Percentiles rank a stretch among this genome's conserved stretches.
Evolutionary conservation across 257 asterid genomes (phyloP).

Genomic region (Solanum corneliomulleri): DNA sequence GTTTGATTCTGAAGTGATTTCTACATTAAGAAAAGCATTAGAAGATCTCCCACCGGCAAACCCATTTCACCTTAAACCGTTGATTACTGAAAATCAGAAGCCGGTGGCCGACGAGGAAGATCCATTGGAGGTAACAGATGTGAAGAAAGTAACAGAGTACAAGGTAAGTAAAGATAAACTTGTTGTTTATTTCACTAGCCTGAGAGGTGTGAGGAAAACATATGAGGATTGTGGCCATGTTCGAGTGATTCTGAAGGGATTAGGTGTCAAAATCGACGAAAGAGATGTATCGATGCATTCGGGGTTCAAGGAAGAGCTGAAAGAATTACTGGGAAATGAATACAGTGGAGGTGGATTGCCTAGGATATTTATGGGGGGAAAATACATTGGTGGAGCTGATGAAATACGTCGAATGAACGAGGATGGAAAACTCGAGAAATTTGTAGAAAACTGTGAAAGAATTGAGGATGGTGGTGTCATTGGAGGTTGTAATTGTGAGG

Average conservation of each 20-base stretch:
- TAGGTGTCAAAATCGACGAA: conserved; percentile 69
- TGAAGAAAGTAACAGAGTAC: background rate
- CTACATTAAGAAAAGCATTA: conserved; percentile 51
- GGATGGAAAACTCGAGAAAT: conserved; percentile 63
- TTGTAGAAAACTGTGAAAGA: conserved; percentile 50
- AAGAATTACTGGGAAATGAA: conserved; percentile 47
- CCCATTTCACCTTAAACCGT: conserved; percentile 49
- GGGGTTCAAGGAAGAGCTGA: conserved; percentile 77
- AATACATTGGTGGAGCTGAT: conserved; percentile 69
- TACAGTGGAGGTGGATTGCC: conserved; percentile 43
- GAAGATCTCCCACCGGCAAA: conserved; percentile 81
- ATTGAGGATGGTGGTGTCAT: conserved; percentile 17
- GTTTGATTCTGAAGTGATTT: conserved; percentile 72
- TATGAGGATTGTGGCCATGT: conserved; percentile 93
- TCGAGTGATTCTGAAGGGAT: conserved; percentile 51
- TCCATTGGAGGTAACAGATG: conserved; percentile 8
- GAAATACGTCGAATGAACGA: conserved; percentile 67
- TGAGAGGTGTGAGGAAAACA: conserved; percentile 88
- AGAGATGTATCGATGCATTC: conserved; percentile 95
- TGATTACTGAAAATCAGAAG: conserved; percentile 3
- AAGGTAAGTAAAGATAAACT: conserved; percentile 28
- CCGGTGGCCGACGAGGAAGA: conserved; percentile 2
- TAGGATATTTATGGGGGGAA: conserved; percentile 47
- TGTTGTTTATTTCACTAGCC: conserved; percentile 69
- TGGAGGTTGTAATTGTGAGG: conserved; percentile 39